Evolutionary conservation across 306 rosid genomes (phyloP), one percentile per base, ranked within the genome.

Genomic region (Geum urbanum): DNA sequence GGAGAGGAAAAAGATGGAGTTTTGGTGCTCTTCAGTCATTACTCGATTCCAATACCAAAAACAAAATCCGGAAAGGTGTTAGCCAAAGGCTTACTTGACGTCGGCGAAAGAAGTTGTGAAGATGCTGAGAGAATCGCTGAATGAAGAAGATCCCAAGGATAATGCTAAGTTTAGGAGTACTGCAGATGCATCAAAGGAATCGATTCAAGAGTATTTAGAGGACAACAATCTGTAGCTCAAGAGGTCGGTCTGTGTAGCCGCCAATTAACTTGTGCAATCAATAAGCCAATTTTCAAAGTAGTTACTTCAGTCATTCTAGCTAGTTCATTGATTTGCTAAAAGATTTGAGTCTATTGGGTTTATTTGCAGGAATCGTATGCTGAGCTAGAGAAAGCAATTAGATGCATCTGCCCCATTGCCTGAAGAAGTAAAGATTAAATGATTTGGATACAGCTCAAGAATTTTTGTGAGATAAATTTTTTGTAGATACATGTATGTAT

Each of bases 161-260:
- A 74, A 14, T 66, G 91, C 96, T 5, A 88, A 88, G 60, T 94
- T 94, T 37, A 81, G 97, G 76, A 54, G 98, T 9, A 88, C 87
- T 16, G 98, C 98, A 16, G 97, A 94, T 63, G 87, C 90, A 22
- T 92, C 97, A 27, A 94, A 87, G 86, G 96, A 90, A 65, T 85
- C 97, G 0, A 94, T 94, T 66, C 85, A 92, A 16, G 95, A 90
- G 73, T 90, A 85, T 76, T 72, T 94, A 78, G 82, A 77, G 98
- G 98, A 37, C 78, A 90, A 15, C 83, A 82, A 56, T 69, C 67
- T 32, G 80, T 90, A 69, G 80, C 56, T 69, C 83, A 83, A 83
- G 95, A 94, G 86, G 62, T 56, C 12, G 8, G 97, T 90, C 65
- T 46, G 59, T n/a, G n/a, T n/a, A n/a, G n/a, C n/a, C n/a, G 63